phyloP scores from a whole-genome alignment of 2,329 filamentous ascomycete genomes.

The Blastomyces silverae region DNA sequence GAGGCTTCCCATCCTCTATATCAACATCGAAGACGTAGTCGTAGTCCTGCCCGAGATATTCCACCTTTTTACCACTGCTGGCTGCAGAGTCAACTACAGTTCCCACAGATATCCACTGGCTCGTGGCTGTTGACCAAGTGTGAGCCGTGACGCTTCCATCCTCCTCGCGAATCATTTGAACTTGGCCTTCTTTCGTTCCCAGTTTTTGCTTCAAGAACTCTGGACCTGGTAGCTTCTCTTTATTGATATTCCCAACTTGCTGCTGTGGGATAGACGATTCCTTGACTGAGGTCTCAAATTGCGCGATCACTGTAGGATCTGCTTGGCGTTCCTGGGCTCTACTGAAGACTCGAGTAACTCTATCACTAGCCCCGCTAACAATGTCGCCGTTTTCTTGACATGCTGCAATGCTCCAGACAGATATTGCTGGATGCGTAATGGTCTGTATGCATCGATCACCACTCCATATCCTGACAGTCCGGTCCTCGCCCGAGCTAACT shows the following conservation, averaged over 20 bases:
- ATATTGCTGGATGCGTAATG: slow-evolving; percentile 94
- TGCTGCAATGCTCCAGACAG: slow-evolving; percentile 87
- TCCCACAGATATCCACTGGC: slow-evolving; percentile 82
- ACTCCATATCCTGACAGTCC: slow-evolving; percentile 86
- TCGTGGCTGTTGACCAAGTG: slow-evolving; percentile 68
- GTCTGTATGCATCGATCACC: slow-evolving; percentile 80
- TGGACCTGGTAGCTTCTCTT: slow-evolving; percentile 81
- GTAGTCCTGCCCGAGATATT: slow-evolving; percentile 78
- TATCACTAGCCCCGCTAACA: slow-evolving; percentile 86
- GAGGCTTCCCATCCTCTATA: slow-evolving; percentile 87
- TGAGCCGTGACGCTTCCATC: slow-evolving; percentile 81
- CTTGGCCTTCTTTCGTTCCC: slow-evolving; percentile 93
- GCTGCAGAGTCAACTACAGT: slow-evolving; percentile 86
- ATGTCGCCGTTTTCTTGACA: slow-evolving; percentile 81
- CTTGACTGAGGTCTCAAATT: slow-evolving; percentile 77
- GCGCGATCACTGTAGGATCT: slow-evolving; percentile 57
- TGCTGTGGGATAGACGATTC: slow-evolving; percentile 82
- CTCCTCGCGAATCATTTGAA: slow-evolving; percentile 79
- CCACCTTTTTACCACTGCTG: slow-evolving; percentile 69
- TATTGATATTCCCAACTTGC: slow-evolving; percentile 75
- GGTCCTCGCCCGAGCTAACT: slow-evolving; percentile 85
- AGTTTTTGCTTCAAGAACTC: slow-evolving; percentile 75
- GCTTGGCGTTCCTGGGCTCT: slow-evolving; percentile 64
- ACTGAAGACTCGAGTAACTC: slow-evolving; percentile 76
- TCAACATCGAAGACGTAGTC: slow-evolving; percentile 97